Percentiles rank a stretch among this genome's conserved stretches.
phyloP scores from a whole-genome alignment of 805 yeast species.

The Debaryomyces prosopidis region DNA sequence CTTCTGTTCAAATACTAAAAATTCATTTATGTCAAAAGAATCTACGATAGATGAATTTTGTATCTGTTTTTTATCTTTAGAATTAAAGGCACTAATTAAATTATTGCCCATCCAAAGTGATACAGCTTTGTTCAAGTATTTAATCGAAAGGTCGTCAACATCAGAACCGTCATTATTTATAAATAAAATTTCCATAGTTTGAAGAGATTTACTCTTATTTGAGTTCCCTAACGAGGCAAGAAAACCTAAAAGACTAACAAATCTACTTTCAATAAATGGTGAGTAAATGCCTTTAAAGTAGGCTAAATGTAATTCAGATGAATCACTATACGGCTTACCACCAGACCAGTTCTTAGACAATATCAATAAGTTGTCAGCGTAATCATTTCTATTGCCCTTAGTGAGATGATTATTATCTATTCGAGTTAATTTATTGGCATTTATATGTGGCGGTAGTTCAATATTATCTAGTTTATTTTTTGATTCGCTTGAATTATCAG shows the following conservation, averaged over 20 bases:
- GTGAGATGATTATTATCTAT: background rate
- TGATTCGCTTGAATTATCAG: background rate
- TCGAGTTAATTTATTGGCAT: constrained; percentile 28
- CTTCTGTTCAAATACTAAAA: constrained; percentile 16
- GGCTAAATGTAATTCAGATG: background rate
- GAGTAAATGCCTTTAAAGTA: constrained; percentile 18
- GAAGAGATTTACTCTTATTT: constrained; percentile 1
- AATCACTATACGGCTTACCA: background rate
- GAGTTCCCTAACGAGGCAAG: constrained; percentile 5
- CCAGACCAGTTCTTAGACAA: constrained; percentile 12
- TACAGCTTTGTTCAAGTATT: constrained; percentile 11
- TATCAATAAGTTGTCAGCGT: constrained; percentile 14
- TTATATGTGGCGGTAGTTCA: constrained; percentile 37
- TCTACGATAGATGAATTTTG: background rate
- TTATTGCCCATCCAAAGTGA: constrained; percentile 36
- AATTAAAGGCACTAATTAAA: constrained; percentile 8
- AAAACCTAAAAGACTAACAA: constrained; percentile 12
- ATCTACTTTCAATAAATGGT: constrained; percentile 17
- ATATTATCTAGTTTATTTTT: constrained; percentile 32
- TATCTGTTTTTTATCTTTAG: constrained; percentile 12
- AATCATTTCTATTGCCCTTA: constrained; percentile 5
- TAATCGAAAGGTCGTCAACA: constrained; percentile 1
- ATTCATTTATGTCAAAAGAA: constrained; percentile 16
- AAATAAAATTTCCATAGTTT: constrained; percentile 11
- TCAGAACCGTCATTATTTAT: constrained; percentile 8